Evolutionary conservation across 2,329 filamentous ascomycete species (phyloP).

Genomic region (Diaporthe velutina): DNA sequence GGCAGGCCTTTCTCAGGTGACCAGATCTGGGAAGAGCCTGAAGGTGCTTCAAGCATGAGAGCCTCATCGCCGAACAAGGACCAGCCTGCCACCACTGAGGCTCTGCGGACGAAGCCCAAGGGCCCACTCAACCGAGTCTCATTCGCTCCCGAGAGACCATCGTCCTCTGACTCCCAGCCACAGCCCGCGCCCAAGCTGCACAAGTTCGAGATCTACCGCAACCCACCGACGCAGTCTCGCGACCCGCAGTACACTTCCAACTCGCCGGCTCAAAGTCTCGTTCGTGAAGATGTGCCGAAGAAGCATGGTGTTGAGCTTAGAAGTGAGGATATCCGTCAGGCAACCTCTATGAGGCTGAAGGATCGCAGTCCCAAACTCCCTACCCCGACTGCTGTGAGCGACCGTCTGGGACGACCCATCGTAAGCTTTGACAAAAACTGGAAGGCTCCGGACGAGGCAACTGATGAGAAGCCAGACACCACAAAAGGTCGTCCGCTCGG

Average conservation of each 20-base stretch:
- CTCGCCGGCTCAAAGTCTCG: slow-evolving; percentile 46
- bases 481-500: slow-evolving; percentile 39
- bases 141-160: slow-evolving; percentile 60
- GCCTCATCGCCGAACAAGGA: slow-evolving; percentile 39
- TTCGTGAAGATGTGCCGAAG: slow-evolving; percentile 61
- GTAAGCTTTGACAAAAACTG: slow-evolving; percentile 95
- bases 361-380: slow-evolving; percentile 90
- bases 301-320: slow-evolving; percentile 88
- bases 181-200: slow-evolving; percentile 56
- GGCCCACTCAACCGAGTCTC: slow-evolving; percentile 76
- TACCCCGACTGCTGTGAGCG: slow-evolving; percentile 90
- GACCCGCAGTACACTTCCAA: slow-evolving; percentile 86
- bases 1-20: slow-evolving; percentile 80
- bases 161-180: slow-evolving; percentile 50
- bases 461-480: slow-evolving; percentile 76
- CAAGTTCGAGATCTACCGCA: slow-evolving; percentile 79
- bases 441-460: slow-evolving; percentile 78
- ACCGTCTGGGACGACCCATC: slow-evolving; percentile 90
- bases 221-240: slow-evolving; percentile 84
- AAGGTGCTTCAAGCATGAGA: slow-evolving; percentile 55
- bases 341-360: slow-evolving; percentile 89
- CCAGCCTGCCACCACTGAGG: slow-evolving; percentile 50
- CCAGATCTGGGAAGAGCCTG: slow-evolving; percentile 91
- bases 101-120: slow-evolving; percentile 70
- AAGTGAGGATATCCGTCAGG: slow-evolving; percentile 87